These are phyloP conservation scores for Arabidopsis arenosa DNA, from an alignment of 345 rosid species.

Conservation along the genomic window DNA sequence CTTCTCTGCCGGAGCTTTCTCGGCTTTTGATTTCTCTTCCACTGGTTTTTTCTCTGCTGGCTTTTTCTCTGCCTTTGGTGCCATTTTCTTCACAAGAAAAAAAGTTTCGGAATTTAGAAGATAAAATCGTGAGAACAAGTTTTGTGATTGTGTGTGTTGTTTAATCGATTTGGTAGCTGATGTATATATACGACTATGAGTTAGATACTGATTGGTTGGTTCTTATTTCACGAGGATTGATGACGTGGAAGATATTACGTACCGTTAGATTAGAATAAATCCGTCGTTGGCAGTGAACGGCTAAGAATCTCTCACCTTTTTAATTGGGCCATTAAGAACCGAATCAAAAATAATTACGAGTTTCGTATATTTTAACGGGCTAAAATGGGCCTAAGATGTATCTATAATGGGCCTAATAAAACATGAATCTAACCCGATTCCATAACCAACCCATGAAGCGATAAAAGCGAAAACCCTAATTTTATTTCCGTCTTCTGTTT, in stretches of 20 bases:
- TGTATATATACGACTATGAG: constrained; percentile 27
- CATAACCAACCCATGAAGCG: background rate
- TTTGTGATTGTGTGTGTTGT: background rate
- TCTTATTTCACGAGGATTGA: constrained; percentile 41
- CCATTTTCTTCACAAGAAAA: constrained; percentile 38
- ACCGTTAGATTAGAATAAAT: constrained; percentile 33
- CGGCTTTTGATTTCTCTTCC: constrained; percentile 55
- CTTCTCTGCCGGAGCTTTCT: constrained; percentile 62
- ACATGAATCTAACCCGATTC: background rate
- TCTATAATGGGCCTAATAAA: background rate
- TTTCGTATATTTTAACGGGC: too few species aligned
- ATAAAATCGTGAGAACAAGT: background rate
- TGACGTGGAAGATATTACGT: background rate
- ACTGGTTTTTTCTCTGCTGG: constrained; percentile 51
- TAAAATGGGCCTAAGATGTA: background rate
- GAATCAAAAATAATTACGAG: background rate
- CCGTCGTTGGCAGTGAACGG: constrained; percentile 20
- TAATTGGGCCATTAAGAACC: background rate
- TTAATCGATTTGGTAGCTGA: fast-evolving
- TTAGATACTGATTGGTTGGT: constrained; percentile 31
- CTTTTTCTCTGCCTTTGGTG: constrained; percentile 54
- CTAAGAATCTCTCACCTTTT: background rate
- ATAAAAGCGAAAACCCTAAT: constrained; percentile 38
- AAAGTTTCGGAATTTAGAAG: background rate
- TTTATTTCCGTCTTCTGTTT: constrained; percentile 4